phyloP scores from a whole-genome alignment of 352 stramenopile species.

The Phytophthora sansomeana region DNA sequence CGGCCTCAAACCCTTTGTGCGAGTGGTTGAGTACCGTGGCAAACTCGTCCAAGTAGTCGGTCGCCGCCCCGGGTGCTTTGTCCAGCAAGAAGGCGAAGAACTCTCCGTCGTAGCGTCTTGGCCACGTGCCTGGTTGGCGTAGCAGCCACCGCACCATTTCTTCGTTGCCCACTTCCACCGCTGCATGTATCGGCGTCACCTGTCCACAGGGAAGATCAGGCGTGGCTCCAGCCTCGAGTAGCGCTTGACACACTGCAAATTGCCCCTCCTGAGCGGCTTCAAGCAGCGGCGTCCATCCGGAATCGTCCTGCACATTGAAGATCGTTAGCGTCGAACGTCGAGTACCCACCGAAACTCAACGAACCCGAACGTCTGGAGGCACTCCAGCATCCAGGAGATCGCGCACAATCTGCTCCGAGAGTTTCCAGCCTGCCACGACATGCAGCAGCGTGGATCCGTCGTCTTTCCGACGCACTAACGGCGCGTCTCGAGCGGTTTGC shows the following conservation, averaged over 20 bases:
- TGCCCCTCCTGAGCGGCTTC: conserved; percentile 70
- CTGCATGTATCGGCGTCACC: conserved; percentile 59
- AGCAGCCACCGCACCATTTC: conserved; percentile 63
- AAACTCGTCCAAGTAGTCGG: conserved; percentile 64
- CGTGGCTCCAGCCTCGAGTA: conserved; percentile 52
- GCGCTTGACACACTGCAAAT: conserved; percentile 52
- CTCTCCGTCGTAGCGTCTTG: conserved; percentile 42
- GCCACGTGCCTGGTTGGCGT: conserved; percentile 41
- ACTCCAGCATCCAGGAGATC: conserved; percentile 52
- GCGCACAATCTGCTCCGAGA: conserved; percentile 59
- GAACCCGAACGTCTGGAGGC: conserved; percentile 41
- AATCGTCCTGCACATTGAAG: conserved; percentile 35
- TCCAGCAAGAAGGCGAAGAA: conserved; percentile 67
- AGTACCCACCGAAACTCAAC: neutral
- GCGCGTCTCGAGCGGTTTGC: conserved; percentile 36
- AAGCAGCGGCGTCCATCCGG: conserved; percentile 68
- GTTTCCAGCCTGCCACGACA: conserved; percentile 59
- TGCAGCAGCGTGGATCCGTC: conserved; percentile 69
- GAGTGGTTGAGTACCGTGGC: conserved; percentile 50
- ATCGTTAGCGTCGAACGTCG: neutral
- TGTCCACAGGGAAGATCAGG: conserved; percentile 44
- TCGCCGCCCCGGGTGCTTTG: conserved; percentile 52
- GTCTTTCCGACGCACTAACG: conserved; percentile 24
- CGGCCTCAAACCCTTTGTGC: conserved; percentile 46
- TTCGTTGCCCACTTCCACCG: conserved; percentile 62